These are phyloP conservation scores for Amanita polypyramis DNA, from an alignment of 768 basidiomycete species.

Conservation along the genomic window DNA sequence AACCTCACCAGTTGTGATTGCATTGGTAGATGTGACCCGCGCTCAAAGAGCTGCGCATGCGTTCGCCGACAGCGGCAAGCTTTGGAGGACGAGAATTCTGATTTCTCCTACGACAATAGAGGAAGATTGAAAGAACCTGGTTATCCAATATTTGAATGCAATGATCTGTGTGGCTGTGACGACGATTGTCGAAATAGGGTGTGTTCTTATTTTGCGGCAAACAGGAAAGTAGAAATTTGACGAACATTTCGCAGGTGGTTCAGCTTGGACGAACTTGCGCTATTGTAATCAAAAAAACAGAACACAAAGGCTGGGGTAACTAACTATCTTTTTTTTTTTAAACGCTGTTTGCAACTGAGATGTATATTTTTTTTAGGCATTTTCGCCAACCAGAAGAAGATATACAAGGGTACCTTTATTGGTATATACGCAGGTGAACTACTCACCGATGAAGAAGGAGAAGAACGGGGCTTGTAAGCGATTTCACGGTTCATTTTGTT, in stretches of 20 bases:
- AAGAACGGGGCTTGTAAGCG: conserved; percentile 56
- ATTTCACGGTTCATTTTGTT: neutral
- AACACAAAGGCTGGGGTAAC: conserved; percentile 79
- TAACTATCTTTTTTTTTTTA: conserved; percentile 7
- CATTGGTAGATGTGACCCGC: conserved; percentile 64
- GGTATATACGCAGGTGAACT: conserved; percentile 85
- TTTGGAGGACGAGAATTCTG: conserved; percentile 22
- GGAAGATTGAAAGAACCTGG: conserved; percentile 40
- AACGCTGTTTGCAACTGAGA: neutral
- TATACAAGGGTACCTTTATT: conserved; percentile 59
- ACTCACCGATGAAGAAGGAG: conserved; percentile 55
- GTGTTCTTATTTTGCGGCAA: neutral
- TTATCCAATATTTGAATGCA: conserved; percentile 80
- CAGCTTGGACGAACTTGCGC: conserved; percentile 63
- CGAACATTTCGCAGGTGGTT: conserved; percentile 47
- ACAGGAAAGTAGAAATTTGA: neutral
- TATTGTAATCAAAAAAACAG: conserved; percentile 61
- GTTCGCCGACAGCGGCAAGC: conserved; percentile 41
- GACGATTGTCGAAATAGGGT: conserved; percentile 69
- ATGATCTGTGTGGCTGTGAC: conserved; percentile 69
- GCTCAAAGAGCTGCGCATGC: conserved; percentile 65
- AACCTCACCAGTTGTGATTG: conserved; percentile 64
- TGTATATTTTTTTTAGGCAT: conserved; percentile 43
- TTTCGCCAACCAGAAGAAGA: conserved; percentile 53
- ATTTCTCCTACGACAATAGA: conserved; percentile 62